phyloP scores from a whole-genome alignment of 176 grass and related monocot genomes.

The Zoysia pacifica region DNA sequence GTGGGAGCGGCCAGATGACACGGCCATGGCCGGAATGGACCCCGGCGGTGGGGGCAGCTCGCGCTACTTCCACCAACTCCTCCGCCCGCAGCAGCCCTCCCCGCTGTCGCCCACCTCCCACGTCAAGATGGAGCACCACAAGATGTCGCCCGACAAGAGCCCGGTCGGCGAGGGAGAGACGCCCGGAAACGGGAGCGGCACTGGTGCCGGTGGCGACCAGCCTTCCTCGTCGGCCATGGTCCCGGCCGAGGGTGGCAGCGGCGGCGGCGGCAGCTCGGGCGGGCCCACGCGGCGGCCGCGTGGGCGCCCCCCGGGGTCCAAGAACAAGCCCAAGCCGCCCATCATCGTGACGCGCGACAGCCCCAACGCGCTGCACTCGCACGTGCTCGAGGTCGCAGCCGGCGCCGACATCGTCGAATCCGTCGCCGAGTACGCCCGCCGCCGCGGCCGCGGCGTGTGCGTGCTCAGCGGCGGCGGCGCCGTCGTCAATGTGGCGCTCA shows the following conservation, averaged over 20 bases:
- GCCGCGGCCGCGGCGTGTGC: constrained; percentile 81
- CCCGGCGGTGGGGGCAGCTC: constrained; percentile 53
- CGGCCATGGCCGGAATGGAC: constrained; percentile 70
- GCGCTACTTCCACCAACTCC: constrained; percentile 80
- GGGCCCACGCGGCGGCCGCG: constrained; percentile 74
- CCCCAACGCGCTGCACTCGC: constrained; percentile 93
- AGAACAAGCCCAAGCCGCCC: constrained; percentile 94
- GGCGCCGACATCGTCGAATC: constrained; percentile 90
- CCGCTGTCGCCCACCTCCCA: constrained; percentile 60
- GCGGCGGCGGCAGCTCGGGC: constrained; percentile 50
- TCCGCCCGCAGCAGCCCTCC: constrained; percentile 56
- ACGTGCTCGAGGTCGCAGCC: constrained; percentile 77
- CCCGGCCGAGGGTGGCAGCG: constrained; percentile 36
- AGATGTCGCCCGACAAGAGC: constrained; percentile 58
- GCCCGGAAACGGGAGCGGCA: constrained; percentile 30
- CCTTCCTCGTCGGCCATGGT: constrained; percentile 77
- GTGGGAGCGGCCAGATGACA: constrained; percentile 88
- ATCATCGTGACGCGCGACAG: constrained; percentile 94
- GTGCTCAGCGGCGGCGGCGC: constrained; percentile 86
- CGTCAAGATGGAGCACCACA: constrained; percentile 70
- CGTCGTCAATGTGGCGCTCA: constrained; percentile 73
- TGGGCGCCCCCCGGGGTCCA: constrained; percentile 75
- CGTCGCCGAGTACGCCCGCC: constrained; percentile 83
- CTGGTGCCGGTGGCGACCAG: constrained; percentile 40
- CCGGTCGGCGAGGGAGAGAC: constrained; percentile 41